Conservation (phyloP, 2,329 filamentous ascomycete species). For the Talaromyces sp. region DNA sequence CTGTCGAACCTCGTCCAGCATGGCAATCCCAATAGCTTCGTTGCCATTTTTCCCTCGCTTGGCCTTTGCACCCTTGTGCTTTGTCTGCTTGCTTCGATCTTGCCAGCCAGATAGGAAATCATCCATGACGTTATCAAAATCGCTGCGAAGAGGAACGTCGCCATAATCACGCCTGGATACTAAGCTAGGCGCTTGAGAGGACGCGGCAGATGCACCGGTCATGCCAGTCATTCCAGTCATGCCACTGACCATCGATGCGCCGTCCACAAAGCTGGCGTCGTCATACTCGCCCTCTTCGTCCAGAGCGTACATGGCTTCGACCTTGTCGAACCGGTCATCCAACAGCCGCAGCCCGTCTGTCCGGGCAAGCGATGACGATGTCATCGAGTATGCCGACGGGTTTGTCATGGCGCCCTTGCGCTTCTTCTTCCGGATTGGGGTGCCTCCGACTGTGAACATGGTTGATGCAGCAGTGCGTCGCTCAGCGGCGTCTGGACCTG, state of each 20-base stretch:
- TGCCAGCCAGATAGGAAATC: slow-evolving; percentile 72
- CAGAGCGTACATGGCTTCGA: slow-evolving; percentile 75
- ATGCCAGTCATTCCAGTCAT: slow-evolving; percentile 36
- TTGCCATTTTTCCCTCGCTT: slow-evolving; percentile 73
- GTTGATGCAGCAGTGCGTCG: slow-evolving; percentile 40
- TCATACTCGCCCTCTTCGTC: slow-evolving; percentile 54
- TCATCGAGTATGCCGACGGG: slow-evolving; percentile 85
- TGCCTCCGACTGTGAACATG: slow-evolving; percentile 59
- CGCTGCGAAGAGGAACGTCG: slow-evolving; percentile 59
- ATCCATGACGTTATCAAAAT: slow-evolving; percentile 88
- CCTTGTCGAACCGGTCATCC: slow-evolving; percentile 84
- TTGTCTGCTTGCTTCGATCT: slow-evolving; percentile 37
- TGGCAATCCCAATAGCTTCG: slow-evolving; percentile 73
- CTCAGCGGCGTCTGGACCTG: slow-evolving; percentile 20
- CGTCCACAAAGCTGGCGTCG: slow-evolving; percentile 35
- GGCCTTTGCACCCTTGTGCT: slow-evolving; percentile 41
- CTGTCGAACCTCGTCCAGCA: slow-evolving; percentile 83
- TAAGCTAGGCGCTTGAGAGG: slow-evolving; percentile 58
- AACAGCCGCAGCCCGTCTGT: slow-evolving; percentile 82
- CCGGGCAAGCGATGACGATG: slow-evolving; percentile 76
- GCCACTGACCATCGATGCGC: slow-evolving; percentile 40
- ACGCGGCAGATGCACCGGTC: slow-evolving; percentile 49
- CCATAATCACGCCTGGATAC: slow-evolving; percentile 30
- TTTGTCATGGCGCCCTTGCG: slow-evolving; percentile 89
- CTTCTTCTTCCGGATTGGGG: slow-evolving; percentile 70